Base-by-base conservation (phyloP, 768 basidiomycete genomes). In the Heimioporus sp. region DNA sequence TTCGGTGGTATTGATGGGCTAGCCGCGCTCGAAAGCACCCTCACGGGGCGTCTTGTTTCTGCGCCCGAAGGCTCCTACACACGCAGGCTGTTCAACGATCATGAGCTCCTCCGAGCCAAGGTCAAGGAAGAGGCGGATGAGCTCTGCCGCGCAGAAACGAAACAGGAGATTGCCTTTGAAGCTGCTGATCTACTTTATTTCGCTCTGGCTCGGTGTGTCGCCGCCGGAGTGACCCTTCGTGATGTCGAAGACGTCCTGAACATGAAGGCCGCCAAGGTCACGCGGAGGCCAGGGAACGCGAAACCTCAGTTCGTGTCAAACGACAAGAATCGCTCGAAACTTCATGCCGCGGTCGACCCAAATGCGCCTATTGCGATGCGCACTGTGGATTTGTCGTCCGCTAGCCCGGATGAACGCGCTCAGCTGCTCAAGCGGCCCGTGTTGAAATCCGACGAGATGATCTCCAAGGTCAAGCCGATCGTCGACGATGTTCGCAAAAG, bases 61-160 rank as follows among this genome's bases (percentile, higher is more conserved):
- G 92, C 96, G 0, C 94, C 94, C 0, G 85, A 86, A 58, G 94
- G 93, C 6, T 94, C 91, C 1, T 99, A 99, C 70, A 98, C 97
- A 16, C 83, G 80, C 46, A 76, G 92, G 48, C 73, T 99, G 24
- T 97, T 98, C 71, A 76, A 79, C 39, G 91, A 98, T 65, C 73
- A 86, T 5, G 80, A 78, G 42, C 77, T 99, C n/a, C 75, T 98
- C 41, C 81, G 78, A 42, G 87, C 93, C 46, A 99, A 99, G 76
- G 93, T 99, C 57, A 92, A 90, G 85, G 97, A 99, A 70, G 97
- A 99, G 68, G 97, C 97, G 0, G 91, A 96, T 61, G 97, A 99
- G 69, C 80, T 99, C n/a, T 96, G 93, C 66, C 77, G 78, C 16
- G 92, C 92, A 20, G 75, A 82, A 59, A 81, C 82, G 2, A 81